Percentiles rank a stretch among this genome's conserved stretches.
Evolutionary conservation across 2,329 filamentous ascomycete species (phyloP).

Genomic region (Sordariomycetes sp.): DNA sequence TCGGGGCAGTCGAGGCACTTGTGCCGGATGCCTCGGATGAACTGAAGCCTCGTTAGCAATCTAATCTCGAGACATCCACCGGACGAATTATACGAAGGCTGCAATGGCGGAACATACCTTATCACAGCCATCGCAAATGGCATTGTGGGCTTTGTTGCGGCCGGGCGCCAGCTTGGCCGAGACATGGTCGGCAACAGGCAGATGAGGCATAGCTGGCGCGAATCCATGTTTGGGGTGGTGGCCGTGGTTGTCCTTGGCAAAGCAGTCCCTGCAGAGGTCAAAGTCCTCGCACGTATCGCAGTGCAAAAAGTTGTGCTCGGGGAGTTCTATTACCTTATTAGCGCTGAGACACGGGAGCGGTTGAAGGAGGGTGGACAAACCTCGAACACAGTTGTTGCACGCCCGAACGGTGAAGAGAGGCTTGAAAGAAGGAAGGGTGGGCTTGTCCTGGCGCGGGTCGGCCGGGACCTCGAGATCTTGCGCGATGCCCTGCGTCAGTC

Average conservation of each 20-base stretch:
- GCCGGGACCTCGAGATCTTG: neutral
- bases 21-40: slow-evolving; percentile 78
- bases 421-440: neutral
- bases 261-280: slow-evolving; percentile 81
- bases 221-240: slow-evolving; percentile 88
- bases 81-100: neutral
- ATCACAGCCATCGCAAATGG: slow-evolving; percentile 91
- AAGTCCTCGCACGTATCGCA: slow-evolving; percentile 81
- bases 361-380: slow-evolving; percentile 11
- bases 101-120: slow-evolving; percentile 22
- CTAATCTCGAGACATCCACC: neutral
- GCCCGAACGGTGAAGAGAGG: slow-evolving; percentile 41
- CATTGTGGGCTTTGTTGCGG: slow-evolving; percentile 71
- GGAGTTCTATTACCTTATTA: slow-evolving; percentile 40
- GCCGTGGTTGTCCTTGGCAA: slow-evolving; percentile 66
- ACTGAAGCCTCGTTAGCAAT: neutral
- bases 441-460: neutral
- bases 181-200: slow-evolving; percentile 49
- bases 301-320: slow-evolving; percentile 73
- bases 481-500: neutral
- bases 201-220: slow-evolving; percentile 52
- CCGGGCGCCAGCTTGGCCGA: slow-evolving; percentile 64
- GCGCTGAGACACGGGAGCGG: neutral
- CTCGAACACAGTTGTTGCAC: slow-evolving; percentile 53
- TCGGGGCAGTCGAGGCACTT: slow-evolving; percentile 97